Conservation (phyloP, 768 basidiomycete species). For the Mycena latifolia region DNA sequence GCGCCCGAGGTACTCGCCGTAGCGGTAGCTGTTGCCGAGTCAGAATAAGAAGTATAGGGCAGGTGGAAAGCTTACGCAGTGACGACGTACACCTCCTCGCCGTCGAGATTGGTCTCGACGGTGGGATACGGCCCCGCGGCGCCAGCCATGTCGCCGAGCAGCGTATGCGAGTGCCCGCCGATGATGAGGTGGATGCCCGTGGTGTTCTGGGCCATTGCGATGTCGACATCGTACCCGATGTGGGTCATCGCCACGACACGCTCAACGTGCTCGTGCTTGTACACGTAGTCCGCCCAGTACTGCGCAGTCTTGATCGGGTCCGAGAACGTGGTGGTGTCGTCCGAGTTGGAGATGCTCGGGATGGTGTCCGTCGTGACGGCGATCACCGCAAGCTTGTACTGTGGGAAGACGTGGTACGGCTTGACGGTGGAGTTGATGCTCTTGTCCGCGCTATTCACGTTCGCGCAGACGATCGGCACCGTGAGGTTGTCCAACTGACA, state of each 20-base stretch:
- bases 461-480: slow-evolving; percentile 59
- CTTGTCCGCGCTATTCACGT: slow-evolving; percentile 53
- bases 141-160: slow-evolving; percentile 54
- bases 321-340: slow-evolving; percentile 52
- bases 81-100: slow-evolving; percentile 63
- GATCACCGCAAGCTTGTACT: slow-evolving; percentile 56
- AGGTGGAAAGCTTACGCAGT: slow-evolving; percentile 43
- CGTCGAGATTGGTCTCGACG: slow-evolving; percentile 54
- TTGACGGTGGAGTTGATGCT: slow-evolving; percentile 46
- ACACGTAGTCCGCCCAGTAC: slow-evolving; percentile 52
- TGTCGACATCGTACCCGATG: too few species aligned
- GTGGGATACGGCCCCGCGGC: slow-evolving; percentile 60
- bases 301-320: slow-evolving; percentile 53
- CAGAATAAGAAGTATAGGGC: background rate
- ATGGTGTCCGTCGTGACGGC: slow-evolving; percentile 58
- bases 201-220: slow-evolving; percentile 44
- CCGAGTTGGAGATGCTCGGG: slow-evolving; percentile 52
- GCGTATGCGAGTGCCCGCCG: slow-evolving; percentile 61
- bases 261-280: slow-evolving; percentile 47
- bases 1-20: slow-evolving; percentile 61
- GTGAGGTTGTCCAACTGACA: slow-evolving; percentile 51
- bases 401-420: slow-evolving; percentile 54
- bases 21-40: slow-evolving; percentile 48
- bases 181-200: slow-evolving; percentile 55
- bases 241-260: slow-evolving; percentile 58